These are phyloP conservation scores for Mycena albidolilacea DNA, from an alignment of 768 basidiomycete genomes.

Conservation along the genomic window DNA sequence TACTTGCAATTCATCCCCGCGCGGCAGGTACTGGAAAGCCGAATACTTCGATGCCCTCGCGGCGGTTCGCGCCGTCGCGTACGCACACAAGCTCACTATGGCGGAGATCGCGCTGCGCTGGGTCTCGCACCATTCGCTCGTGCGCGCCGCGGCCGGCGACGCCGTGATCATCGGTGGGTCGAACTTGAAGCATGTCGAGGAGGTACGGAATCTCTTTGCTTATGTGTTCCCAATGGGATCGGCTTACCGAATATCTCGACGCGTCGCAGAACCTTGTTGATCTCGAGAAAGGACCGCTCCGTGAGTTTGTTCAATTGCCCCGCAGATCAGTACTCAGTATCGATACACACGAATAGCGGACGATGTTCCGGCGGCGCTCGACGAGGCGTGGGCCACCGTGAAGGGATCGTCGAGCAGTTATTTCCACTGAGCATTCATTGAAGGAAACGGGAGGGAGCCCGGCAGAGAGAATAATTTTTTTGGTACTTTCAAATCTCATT, in stretches of 20 bases:
- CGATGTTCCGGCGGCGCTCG: constrained; percentile 63
- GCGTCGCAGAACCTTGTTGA: constrained; percentile 61
- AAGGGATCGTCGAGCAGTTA: constrained; percentile 57
- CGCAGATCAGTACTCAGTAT: not conserved
- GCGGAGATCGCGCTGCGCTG: constrained; percentile 72
- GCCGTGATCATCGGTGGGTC: constrained; percentile 76
- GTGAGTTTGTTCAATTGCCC: constrained; percentile 44
- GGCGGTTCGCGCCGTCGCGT: constrained; percentile 58
- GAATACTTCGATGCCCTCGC: constrained; percentile 68
- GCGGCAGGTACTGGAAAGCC: constrained; percentile 63
- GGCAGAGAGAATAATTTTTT: too few relatives aligned
- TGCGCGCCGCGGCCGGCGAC: constrained; percentile 64
- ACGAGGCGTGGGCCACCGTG: constrained; percentile 65
- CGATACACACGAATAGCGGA: constrained; percentile 52
- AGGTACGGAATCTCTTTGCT: constrained; percentile 45
- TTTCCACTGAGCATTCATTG: constrained; percentile 37
- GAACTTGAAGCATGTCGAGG: constrained; percentile 68
- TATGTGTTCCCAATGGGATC: not conserved
- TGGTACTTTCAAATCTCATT: too few relatives aligned
- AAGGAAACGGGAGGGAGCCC: too few relatives aligned
- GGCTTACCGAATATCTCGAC: not conserved
- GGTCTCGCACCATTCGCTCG: constrained; percentile 69
- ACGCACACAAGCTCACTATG: constrained; percentile 62
- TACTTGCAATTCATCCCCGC: constrained; percentile 19
- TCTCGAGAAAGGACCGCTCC: constrained; percentile 71